Evolutionary conservation across 2,329 filamentous ascomycete genomes (phyloP).

Genomic region (Sarocladium oryzae): DNA sequence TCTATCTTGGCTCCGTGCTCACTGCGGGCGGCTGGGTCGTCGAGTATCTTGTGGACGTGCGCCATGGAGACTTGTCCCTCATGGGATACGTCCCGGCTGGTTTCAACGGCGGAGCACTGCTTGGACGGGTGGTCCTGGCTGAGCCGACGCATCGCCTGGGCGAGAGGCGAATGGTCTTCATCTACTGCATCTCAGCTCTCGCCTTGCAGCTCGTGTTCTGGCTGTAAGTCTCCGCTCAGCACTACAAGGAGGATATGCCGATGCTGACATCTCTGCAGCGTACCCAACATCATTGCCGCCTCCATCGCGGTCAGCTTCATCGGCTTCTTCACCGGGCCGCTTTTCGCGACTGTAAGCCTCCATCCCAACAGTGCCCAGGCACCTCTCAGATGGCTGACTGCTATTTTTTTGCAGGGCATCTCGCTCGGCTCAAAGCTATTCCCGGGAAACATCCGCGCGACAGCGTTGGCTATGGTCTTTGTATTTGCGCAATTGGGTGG

Average conservation of each 20-base stretch:
- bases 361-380: no score
- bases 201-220: slow-evolving; percentile 54
- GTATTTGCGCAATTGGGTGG: slow-evolving; percentile 51
- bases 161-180: slow-evolving; percentile 49
- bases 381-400: not conserved
- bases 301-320: slow-evolving; percentile 47
- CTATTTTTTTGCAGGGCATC: slow-evolving; percentile 36
- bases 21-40: slow-evolving; percentile 59
- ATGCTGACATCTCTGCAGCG: slow-evolving; percentile 17
- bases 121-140: slow-evolving; percentile 49
- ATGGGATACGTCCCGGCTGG: slow-evolving; percentile 59
- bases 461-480: slow-evolving; percentile 43
- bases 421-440: slow-evolving; percentile 48
- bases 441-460: slow-evolving; percentile 26
- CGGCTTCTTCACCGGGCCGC: slow-evolving; percentile 51
- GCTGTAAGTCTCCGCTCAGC: slow-evolving; percentile 39
- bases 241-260: not conserved
- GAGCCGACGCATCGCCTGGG: slow-evolving; percentile 55
- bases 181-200: slow-evolving; percentile 46
- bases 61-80: slow-evolving; percentile 46
- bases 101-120: slow-evolving; percentile 50
- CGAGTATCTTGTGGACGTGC: slow-evolving; percentile 55
- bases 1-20: slow-evolving; percentile 49
- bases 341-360: slow-evolving; percentile 45
- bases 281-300: slow-evolving; percentile 39